Percentiles rank a stretch among this genome's conserved stretches.
Conservation (phyloP, 2,329 filamentous ascomycete species). For the Monosporascus sp. region DNA sequence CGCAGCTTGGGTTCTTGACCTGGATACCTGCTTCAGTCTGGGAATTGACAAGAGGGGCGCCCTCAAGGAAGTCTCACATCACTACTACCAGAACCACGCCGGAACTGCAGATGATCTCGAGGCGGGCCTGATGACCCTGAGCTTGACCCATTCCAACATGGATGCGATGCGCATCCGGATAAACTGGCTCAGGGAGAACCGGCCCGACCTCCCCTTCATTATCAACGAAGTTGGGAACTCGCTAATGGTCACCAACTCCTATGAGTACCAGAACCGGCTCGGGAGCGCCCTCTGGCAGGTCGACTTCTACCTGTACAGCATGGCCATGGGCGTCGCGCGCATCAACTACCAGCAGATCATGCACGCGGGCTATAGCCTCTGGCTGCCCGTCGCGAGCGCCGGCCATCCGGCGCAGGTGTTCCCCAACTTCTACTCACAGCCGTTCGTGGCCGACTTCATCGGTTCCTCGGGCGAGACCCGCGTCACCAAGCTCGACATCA, state of each 20-base stretch:
- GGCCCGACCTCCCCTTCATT: constrained; percentile 27
- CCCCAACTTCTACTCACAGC: constrained; percentile 32
- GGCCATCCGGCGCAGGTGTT: constrained; percentile 27
- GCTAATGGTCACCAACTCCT: constrained; percentile 24
- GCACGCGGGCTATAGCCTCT: constrained; percentile 26
- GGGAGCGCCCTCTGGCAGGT: constrained; percentile 32
- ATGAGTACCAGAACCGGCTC: constrained; percentile 28
- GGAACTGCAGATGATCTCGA: constrained; percentile 24
- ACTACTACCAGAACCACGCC: constrained; percentile 31
- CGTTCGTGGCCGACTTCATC: constrained; percentile 31
- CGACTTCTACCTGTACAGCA: constrained; percentile 31
- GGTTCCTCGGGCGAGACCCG: constrained; percentile 24
- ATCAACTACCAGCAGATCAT: constrained; percentile 35
- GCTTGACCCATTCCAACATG: constrained; percentile 21
- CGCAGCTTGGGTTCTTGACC: constrained; percentile 21
- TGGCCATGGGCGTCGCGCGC: constrained; percentile 28
- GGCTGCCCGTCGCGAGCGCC: constrained; percentile 26
- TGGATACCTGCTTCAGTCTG: constrained; percentile 24
- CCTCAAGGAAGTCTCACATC: constrained; percentile 31
- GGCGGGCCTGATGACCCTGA: constrained; percentile 24
- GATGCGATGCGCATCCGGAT: constrained; percentile 26
- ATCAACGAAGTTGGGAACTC: constrained; percentile 33
- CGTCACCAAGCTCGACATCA: constrained; percentile 16
- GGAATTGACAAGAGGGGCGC: constrained; percentile 27
- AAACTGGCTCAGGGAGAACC: constrained; percentile 26